phyloP scores from a whole-genome alignment of 2,329 filamentous ascomycete species.

The Scytalidium sp. region DNA sequence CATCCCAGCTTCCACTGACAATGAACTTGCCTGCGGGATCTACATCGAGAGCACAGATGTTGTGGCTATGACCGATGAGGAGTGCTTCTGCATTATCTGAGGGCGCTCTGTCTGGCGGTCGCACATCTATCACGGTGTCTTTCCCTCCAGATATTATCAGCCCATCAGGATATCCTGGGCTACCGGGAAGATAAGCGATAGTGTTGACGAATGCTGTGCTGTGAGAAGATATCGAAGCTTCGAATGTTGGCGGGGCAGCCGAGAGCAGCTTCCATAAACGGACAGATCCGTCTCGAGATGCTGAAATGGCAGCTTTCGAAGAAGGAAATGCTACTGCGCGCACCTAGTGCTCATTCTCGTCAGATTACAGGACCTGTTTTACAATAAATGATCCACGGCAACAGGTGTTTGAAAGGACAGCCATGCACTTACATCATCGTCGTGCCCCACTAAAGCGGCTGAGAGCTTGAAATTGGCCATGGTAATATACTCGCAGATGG shows the following conservation, averaged over 20 bases:
- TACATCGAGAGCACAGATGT: constrained; percentile 84
- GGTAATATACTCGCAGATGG: constrained; percentile 10
- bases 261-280: constrained; percentile 76
- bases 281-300: constrained; percentile 88
- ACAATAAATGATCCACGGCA: no score
- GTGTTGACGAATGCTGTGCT: constrained; percentile 87
- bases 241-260: constrained; percentile 66
- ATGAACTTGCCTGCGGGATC: constrained; percentile 69
- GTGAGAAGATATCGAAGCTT: constrained; percentile 74
- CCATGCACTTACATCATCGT: constrained; percentile 74
- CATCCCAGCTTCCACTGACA: constrained; percentile 93
- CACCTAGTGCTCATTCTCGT: constrained; percentile 64
- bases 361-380: no score
- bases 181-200: constrained; percentile 72
- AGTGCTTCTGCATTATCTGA: constrained; percentile 81
- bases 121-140: constrained; percentile 89
- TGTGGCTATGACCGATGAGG: constrained; percentile 80
- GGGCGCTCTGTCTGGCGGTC: constrained; percentile 63
- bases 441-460: constrained; percentile 82
- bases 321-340: constrained; percentile 79
- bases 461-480: constrained; percentile 93
- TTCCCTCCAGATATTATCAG: constrained; percentile 85
- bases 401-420: neutral
- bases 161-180: constrained; percentile 65
- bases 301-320: constrained; percentile 71